A percentile compares a stretch with the other conserved stretches of the same genome.
phyloP scores from a whole-genome alignment of 2,329 filamentous ascomycete genomes.

The Colletotrichum melonis region DNA sequence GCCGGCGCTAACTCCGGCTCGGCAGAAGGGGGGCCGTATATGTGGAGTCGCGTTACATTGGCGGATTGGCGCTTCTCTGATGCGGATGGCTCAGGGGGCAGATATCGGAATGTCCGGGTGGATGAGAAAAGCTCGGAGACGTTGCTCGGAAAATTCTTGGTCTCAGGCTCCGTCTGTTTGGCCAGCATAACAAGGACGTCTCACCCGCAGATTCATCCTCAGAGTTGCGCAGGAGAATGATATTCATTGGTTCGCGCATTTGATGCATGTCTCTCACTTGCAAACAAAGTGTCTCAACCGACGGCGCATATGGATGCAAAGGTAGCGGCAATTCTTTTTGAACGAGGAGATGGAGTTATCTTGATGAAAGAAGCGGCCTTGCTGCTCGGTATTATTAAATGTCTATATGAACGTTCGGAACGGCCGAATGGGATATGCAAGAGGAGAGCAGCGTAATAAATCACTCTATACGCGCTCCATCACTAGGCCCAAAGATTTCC shows the following conservation, averaged over 20 bases:
- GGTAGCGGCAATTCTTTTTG: not conserved
- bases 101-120: not conserved
- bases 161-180: not conserved
- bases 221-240: not conserved
- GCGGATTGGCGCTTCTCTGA: not conserved
- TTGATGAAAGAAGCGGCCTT: not conserved
- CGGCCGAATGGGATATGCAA: not conserved
- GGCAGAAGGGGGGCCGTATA: not conserved
- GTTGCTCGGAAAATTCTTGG: not conserved
- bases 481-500: not conserved
- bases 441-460: not conserved
- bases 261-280: slow-evolving; percentile 22
- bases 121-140: not conserved
- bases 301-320: too few species aligned
- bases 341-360: not conserved
- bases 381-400: slow-evolving; percentile 16
- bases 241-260: slow-evolving; percentile 12
- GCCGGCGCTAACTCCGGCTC: not conserved
- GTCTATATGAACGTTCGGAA: slow-evolving; percentile 1
- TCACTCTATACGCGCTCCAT: not conserved
- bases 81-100: not conserved
- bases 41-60: not conserved
- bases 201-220: not conserved
- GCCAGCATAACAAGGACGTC: not conserved
- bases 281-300: not conserved